Evolutionary conservation across 768 basidiomycete genomes (phyloP), one percentile per base, ranked within the genome.

Genomic region (Cyclocybe aegerita): DNA sequence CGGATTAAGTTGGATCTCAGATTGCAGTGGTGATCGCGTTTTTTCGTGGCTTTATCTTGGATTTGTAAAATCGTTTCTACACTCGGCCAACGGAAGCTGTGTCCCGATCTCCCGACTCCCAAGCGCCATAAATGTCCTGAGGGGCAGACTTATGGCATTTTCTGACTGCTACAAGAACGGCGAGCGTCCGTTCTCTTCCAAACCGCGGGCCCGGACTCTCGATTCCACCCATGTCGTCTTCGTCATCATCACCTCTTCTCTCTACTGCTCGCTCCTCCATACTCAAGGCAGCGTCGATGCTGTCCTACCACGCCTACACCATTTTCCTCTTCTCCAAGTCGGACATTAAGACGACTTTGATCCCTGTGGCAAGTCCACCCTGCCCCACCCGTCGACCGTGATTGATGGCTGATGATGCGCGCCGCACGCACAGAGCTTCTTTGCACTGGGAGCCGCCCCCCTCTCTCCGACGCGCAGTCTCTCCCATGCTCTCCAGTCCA

Each of bases 281-380:
- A 43, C 37, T 29, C 41, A 39, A 53, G 16, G 34, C 42, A 11
- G 41, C 50, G 10, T 49, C 50, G 23, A 44, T 38, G 34, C 37
- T 62, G 30, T 37, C 53, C n/a, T 60, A 62, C 42, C 56, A 65
- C 43, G 54, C 52, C 39, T 49, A 43, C 39, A 65, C 62, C 12
- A 37, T 61, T 4, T 72, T 69, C 47, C 69, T 75, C 31, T 78
- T 79, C 63, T 73, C 69, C 16, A 70, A 71, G 54, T 72, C 76
- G 10, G 79, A 80, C 54, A 66, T 77, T 53, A 66, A 73, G 48
- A 78, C 77, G 0, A 75, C 70, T 3, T 47, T 80, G 3, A 59
- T 80, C 31, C 79, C 79, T 1, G 70, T 78, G 49, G 79, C 79
- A 51, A 52, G 76, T 58, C 11, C 30, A 23, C 23, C 23, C 23